phyloP scores from a whole-genome alignment of 805 yeast genomes.

The Suhomyces emberorum region DNA sequence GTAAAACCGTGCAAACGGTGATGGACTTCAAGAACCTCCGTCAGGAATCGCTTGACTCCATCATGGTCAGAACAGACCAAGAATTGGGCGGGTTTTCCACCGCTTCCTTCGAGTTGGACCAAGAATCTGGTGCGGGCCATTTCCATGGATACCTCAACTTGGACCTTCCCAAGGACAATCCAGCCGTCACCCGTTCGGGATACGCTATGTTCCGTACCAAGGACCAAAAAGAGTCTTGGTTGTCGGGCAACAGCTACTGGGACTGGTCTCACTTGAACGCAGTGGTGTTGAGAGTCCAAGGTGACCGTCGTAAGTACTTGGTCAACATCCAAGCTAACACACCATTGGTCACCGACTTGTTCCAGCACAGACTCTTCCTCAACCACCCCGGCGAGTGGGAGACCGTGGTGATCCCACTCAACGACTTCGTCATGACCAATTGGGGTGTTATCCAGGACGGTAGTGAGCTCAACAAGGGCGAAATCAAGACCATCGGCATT shows the following conservation, averaged over 20 bases:
- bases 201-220: constrained; percentile 82
- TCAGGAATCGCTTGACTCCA: constrained; percentile 40
- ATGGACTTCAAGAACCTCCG: constrained; percentile 55
- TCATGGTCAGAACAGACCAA: constrained; percentile 65
- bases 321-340: constrained; percentile 81
- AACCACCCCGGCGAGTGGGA: constrained; percentile 79
- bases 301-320: constrained; percentile 69
- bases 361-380: constrained; percentile 75
- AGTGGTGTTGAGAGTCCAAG: constrained; percentile 66
- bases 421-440: constrained; percentile 78
- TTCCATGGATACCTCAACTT: constrained; percentile 62
- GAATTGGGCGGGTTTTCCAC: constrained; percentile 80
- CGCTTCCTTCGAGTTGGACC: constrained; percentile 46
- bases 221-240: constrained; percentile 53
- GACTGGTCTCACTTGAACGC: constrained; percentile 66
- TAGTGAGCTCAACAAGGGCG: constrained; percentile 56
- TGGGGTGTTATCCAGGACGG: constrained; percentile 62
- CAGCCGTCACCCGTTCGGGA: constrained; percentile 65
- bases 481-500: constrained; percentile 69
- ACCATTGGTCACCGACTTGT: constrained; percentile 72
- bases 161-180: constrained; percentile 60
- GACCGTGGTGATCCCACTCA: constrained; percentile 71
- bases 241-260: constrained; percentile 53
- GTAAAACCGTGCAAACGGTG: constrained; percentile 38
- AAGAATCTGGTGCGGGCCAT: constrained; percentile 31